Evolutionary conservation across 129 eudicot species (phyloP), one percentile per base, ranked within the genome.

Genomic region (Artemisia annua): DNA sequence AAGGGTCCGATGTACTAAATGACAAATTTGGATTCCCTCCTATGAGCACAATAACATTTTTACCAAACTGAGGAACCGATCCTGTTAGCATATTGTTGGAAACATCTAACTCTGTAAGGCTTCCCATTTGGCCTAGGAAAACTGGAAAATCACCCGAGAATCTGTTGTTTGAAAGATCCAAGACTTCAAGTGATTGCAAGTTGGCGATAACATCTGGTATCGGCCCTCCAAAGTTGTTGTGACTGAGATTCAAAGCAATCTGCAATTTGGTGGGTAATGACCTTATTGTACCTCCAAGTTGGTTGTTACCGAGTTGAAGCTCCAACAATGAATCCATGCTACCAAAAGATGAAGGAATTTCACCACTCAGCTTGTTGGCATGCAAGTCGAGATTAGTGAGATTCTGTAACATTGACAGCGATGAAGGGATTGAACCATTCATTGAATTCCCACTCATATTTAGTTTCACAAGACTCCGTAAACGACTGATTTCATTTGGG

Each of bases 151-250:
- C 63, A 15, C 97, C 97, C 4, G 80, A 58, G 72, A 94, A 90
- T 28, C 58, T 56, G 55, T 94, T 94, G 79, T 90, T 63, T 1
- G 97, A 94, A 43, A 90, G 90, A 79, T 94, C 98, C 85, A 93
- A 81, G 20, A 93, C 87, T 76, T 93, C 96, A 55, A 93, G 70
- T 15, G 24, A 44, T 2, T 11, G 43, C 66, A 87, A 75, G 17
- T 49, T 48, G 20, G 71, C 12, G 4, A 92, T 69, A 17, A 53
- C 61, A 8, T 0, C 16, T 0, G 98, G 98, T 64, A 94, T 81
- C 0, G 16, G 32, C 9, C 96, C 98, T 11, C 43, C 65, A 46
- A 90, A 94, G 72, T 69, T 75, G 70, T 94, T 94, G 66, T 19
- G 55, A 75, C 96, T 90, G 30, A 94, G 90, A 82, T 93, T 93